Conservation (phyloP, 805 yeast genomes). For the Scheffersomyces ergatensis region DNA sequence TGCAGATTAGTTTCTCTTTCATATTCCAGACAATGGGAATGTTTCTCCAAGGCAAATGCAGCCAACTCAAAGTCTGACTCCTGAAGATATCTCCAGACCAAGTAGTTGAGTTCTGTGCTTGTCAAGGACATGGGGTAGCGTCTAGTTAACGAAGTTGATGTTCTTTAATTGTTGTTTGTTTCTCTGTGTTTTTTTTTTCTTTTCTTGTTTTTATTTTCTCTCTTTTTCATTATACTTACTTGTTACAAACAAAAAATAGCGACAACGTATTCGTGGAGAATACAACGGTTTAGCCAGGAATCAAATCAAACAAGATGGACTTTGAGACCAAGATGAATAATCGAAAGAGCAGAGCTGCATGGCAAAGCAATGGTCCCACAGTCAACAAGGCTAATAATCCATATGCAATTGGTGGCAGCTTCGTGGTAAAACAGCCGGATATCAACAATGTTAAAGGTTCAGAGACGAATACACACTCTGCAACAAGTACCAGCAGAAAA, state of each 20-base stretch:
- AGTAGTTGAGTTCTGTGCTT: constrained; percentile 81
- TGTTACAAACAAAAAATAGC: too few relatives aligned
- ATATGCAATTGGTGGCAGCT: constrained; percentile 5
- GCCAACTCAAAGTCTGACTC: constrained; percentile 78
- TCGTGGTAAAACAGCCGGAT: neutral
- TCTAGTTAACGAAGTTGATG: too few relatives aligned
- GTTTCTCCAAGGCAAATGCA: constrained; percentile 78
- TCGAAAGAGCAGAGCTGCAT: constrained; percentile 43
- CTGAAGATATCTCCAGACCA: constrained; percentile 89
- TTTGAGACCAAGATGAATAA: constrained; percentile 25
- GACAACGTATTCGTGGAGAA: too few relatives aligned
- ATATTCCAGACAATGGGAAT: constrained; percentile 57
- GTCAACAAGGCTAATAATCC: constrained; percentile 6
- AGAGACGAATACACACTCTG: constrained; percentile 4
- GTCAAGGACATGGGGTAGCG: constrained; percentile 82
- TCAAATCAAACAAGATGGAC: constrained; percentile 20
- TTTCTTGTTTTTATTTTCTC: neutral
- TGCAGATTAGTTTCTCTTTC: constrained; percentile 43
- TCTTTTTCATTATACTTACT: neutral
- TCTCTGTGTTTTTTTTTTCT: neutral
- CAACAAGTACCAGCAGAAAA: constrained; percentile 10
- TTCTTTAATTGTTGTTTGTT: neutral
- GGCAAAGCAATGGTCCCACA: constrained; percentile 22
- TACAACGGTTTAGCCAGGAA: neutral
- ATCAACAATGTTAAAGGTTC: neutral